Base-by-base conservation (phyloP, 805 yeast genomes). In the Torulaspora franciscae region DNA sequence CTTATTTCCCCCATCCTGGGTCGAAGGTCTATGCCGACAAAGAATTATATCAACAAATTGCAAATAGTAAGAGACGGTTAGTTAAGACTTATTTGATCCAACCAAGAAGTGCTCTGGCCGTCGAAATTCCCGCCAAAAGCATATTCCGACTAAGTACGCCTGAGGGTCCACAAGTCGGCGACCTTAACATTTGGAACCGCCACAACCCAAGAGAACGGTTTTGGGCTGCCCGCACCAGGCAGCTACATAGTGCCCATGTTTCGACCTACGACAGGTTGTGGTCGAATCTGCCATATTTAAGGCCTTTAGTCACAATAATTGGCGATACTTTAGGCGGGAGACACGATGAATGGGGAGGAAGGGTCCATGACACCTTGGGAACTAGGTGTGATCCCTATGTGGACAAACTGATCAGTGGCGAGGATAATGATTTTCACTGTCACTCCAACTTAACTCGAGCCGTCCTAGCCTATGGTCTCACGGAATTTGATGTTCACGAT, bases 141-240 rank as follows among this genome's bases (percentile, higher is more conserved):
- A 73, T 80, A 25, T 77, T 81, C 47, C 67, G 85, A 32, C 68
- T 81, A 44, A 74, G 79, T 3, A 76, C 84, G 1, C 81, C 84
- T 2, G 80, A 81, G 53, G 85, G 85, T 4, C 83, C 87, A 1
- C 86, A 81, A 59, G 86, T 81, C 14, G 80, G 84, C 55, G 85
- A 81, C 56, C 72, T 80, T 61, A 80, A 81, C 62, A 74, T 78
- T 41, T 81, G 85, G 85, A 76, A 74, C 53, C 67, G 67, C 39
- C 71, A 76, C 50, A 79, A 80, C 55, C 83, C 81, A 22, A 66
- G 83, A 55, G 85, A 81, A 56, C 65, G 81, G 50, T 70, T 81
- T 55, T 81, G 86, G 85, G 86, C 85, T 11, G 74, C 84, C 4
- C 68, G 86, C 57, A 80, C 84, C 0, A 70, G 85, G 59, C 86